A percentile compares a stretch with the other conserved stretches of the same genome.
Conservation (phyloP, 2,329 filamentous ascomycete species). For the Beauveria bassiana region DNA sequence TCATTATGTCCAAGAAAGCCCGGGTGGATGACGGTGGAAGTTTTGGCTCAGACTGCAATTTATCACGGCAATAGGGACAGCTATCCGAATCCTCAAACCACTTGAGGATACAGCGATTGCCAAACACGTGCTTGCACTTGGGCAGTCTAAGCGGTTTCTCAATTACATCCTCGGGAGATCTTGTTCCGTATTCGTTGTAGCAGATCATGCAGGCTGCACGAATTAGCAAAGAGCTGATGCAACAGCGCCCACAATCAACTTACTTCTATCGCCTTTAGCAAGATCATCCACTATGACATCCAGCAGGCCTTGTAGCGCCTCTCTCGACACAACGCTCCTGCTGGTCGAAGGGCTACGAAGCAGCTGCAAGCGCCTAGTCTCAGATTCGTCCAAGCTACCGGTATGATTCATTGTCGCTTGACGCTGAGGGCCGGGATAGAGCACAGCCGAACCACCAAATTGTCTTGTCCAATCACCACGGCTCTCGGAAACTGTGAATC, state of each 20-base stretch:
- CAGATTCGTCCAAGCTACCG: constrained; percentile 23
- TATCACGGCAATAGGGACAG: constrained; percentile 58
- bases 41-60: constrained; percentile 44
- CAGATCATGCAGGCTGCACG: constrained; percentile 52
- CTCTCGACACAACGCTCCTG: constrained; percentile 40
- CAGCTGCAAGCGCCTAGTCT: constrained; percentile 35
- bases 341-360: constrained; percentile 35
- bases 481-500: constrained; percentile 19
- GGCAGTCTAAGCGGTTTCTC: constrained; percentile 52
- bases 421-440: not conserved
- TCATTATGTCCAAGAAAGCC: constrained; percentile 25
- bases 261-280: constrained; percentile 40
- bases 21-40: constrained; percentile 15
- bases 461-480: constrained; percentile 10
- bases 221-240: not conserved
- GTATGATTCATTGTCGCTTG: constrained; percentile 12
- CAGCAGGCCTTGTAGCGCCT: constrained; percentile 38
- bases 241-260: constrained; percentile 20
- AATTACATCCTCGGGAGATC: constrained; percentile 49
- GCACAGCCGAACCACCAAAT: not conserved
- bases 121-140: constrained; percentile 57
- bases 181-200: constrained; percentile 53
- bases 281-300: constrained; percentile 38
- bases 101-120: constrained; percentile 56
- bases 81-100: constrained; percentile 57